These are phyloP conservation scores for Psilocybe subaeruginosa DNA, from an alignment of 768 basidiomycete species.

Conservation along the genomic window DNA sequence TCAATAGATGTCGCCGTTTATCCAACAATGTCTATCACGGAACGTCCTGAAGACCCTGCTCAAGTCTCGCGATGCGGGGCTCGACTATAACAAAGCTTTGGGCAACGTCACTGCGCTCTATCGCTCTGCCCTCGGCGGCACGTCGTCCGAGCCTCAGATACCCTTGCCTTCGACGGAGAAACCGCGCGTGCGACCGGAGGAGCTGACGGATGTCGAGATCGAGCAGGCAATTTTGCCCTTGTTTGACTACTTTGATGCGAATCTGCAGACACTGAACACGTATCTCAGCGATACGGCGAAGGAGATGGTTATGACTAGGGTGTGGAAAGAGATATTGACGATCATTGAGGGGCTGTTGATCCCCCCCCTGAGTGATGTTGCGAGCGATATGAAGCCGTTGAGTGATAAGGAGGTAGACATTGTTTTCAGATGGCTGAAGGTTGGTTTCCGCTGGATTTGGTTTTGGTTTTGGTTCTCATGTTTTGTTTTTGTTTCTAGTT, in stretches of 20 bases:
- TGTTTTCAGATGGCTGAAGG: slow-evolving; percentile 99
- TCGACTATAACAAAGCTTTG: slow-evolving; percentile 91
- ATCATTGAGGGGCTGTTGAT: slow-evolving; percentile 89
- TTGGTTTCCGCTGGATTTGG: slow-evolving; percentile 25
- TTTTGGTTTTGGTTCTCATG: slow-evolving; percentile 1
- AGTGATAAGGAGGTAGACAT: slow-evolving; percentile 97
- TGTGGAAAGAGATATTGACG: slow-evolving; percentile 95
- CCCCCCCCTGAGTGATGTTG: slow-evolving; percentile 83
- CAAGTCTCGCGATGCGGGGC: slow-evolving; percentile 55
- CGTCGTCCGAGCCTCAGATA: slow-evolving; percentile 71
- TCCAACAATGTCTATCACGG: slow-evolving; percentile 84
- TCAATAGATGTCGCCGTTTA: slow-evolving; percentile 88
- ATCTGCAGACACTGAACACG: slow-evolving; percentile 88
- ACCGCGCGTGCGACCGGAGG: slow-evolving; percentile 76
- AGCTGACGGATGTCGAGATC: slow-evolving; percentile 90
- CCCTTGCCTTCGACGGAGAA: slow-evolving; percentile 77
- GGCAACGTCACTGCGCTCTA: slow-evolving; percentile 83
- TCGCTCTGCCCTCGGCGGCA: slow-evolving; percentile 73
- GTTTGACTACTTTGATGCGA: slow-evolving; percentile 96
- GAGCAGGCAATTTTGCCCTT: slow-evolving; percentile 90
- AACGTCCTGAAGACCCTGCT: slow-evolving; percentile 75
- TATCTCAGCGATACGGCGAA: slow-evolving; percentile 83
- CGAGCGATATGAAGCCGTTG: slow-evolving; percentile 90
- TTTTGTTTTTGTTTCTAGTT: slow-evolving; percentile 54
- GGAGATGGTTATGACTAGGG: slow-evolving; percentile 87